Base-by-base conservation (phyloP, 1,139 yeast genomes). In the Suhomyces choctaworum region DNA sequence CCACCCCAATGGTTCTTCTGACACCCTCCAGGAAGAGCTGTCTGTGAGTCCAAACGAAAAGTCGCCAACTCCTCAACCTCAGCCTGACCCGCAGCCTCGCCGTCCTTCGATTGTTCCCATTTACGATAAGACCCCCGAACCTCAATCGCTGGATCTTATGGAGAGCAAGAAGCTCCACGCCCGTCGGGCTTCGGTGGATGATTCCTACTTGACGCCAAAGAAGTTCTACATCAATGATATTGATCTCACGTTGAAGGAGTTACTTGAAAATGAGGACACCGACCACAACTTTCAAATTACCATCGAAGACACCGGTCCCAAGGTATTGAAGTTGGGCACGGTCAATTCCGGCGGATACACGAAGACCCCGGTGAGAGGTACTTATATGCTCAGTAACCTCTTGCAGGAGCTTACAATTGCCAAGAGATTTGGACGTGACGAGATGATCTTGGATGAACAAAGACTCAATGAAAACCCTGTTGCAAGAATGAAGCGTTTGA, bases 231-330 rank as follows among this genome's bases (percentile, higher is more conserved):
- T 90, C 40, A 70, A 75, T 44, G 86, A 89, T 56, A 85, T 90
- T 22, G 86, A 87, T 49, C 60, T 72, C 20, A 87, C 97, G 1
- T 66, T 89, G 40, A 64, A 76, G 16, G 82, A 84, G 47, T 68
- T 90, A 36, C 66, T 90, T 43, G 75, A 71, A 21, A 79, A 75
- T 44, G 97, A 90, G 57, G 97, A 90, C 56, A 89, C 97, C 3
- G 96, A 89, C 58, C 73, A 73, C 37, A 84, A 90, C 58, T 80
- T 65, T 58, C 97, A 90, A 59, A 90, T 90, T 51, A 89, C 97
- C 10, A 83, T 89, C 35, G 97, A 89, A 52, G 97, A 89, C 57
- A 75, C 80, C 3, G 97, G 97, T 0, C 96, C 97, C n/a, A 89
- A 89, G 54, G 94, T 85, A 11, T 66, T 88, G 44, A 73, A 80